Conservation (phyloP, 768 basidiomycete species). For the Coprinopsis sp. region DNA sequence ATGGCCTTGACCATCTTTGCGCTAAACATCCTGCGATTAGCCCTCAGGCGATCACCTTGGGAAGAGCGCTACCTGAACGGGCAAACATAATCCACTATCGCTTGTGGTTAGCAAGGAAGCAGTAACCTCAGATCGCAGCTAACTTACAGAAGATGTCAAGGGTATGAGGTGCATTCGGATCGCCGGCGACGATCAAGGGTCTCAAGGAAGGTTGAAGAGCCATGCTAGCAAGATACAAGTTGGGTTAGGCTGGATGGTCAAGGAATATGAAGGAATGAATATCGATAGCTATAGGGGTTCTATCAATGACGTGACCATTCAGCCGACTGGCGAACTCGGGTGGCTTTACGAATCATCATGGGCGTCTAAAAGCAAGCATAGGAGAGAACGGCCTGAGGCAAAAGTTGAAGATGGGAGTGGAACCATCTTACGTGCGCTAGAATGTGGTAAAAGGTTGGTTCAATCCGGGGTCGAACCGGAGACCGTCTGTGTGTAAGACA, state of each 20-base stretch:
- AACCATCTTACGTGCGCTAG: too few species aligned
- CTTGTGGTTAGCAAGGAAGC: not conserved
- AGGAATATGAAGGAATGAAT: too few species aligned
- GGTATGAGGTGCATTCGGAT: slow-evolving; percentile 60
- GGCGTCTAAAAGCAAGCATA: not conserved
- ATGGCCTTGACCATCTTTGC: slow-evolving; percentile 59
- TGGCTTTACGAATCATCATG: not conserved
- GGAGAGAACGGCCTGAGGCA: not conserved
- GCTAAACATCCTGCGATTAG: slow-evolving; percentile 25
- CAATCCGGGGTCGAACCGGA: slow-evolving; percentile 2
- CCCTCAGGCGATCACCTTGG: not conserved
- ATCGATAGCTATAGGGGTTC: too few species aligned
- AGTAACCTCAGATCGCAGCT: not conserved
- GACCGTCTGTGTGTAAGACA: slow-evolving; percentile 2
- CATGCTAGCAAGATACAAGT: slow-evolving; percentile 38
- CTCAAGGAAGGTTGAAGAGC: slow-evolving; percentile 73
- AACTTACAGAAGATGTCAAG: slow-evolving; percentile 72
- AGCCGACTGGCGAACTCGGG: not conserved
- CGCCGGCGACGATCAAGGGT: slow-evolving; percentile 60
- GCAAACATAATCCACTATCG: slow-evolving; percentile 80
- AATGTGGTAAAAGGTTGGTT: slow-evolving; percentile 3
- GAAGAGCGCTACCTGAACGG: slow-evolving; percentile 58
- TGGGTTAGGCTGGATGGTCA: too few species aligned
- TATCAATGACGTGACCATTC: not conserved
- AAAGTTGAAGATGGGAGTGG: not conserved